These are phyloP conservation scores for Zostera marina DNA, from an alignment of 116 monocot genomes.

Conservation along the genomic window DNA sequence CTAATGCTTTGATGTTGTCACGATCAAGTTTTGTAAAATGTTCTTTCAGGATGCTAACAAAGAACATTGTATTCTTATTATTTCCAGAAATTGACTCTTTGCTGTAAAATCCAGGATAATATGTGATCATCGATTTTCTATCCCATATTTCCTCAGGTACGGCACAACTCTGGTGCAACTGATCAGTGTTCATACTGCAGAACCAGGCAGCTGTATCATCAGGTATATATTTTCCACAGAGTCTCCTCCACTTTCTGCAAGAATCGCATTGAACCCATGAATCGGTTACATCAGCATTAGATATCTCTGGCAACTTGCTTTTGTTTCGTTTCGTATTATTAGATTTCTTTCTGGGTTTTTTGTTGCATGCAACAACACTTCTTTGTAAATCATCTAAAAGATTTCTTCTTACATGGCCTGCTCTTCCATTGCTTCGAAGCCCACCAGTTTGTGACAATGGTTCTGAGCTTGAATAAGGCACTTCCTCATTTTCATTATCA, in stretches of 20 bases:
- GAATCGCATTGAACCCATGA: constrained; percentile 96
- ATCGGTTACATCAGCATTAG: constrained; percentile 9
- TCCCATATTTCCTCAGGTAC: constrained; percentile 71
- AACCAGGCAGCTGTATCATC: constrained; percentile 73
- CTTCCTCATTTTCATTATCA: constrained; percentile 6
- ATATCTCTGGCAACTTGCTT: constrained; percentile 20
- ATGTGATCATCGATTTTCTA: constrained; percentile 38
- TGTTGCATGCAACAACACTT: constrained; percentile 5
- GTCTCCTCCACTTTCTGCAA: constrained; percentile 89
- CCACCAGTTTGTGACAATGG: constrained; percentile 15
- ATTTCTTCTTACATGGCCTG: constrained; percentile 27
- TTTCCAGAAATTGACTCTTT: constrained; percentile 50
- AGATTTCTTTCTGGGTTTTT: constrained; percentile 10
- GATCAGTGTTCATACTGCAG: constrained; percentile 80
- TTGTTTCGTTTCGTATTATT: not conserved
- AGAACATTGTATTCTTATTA: constrained; percentile 62
- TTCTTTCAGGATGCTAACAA: constrained; percentile 59
- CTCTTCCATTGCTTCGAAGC: constrained; percentile 18
- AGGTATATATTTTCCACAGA: constrained; percentile 21
- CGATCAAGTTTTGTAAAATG: constrained; percentile 39
- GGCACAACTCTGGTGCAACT: constrained; percentile 47
- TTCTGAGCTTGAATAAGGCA: constrained; percentile 11
- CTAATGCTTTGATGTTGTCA: constrained; percentile 59
- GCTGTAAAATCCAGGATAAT: constrained; percentile 77
- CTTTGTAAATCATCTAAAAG: constrained; percentile 33